phyloP scores from a whole-genome alignment of 805 yeast genomes.

The Kodamaea hsintzibuensis region DNA sequence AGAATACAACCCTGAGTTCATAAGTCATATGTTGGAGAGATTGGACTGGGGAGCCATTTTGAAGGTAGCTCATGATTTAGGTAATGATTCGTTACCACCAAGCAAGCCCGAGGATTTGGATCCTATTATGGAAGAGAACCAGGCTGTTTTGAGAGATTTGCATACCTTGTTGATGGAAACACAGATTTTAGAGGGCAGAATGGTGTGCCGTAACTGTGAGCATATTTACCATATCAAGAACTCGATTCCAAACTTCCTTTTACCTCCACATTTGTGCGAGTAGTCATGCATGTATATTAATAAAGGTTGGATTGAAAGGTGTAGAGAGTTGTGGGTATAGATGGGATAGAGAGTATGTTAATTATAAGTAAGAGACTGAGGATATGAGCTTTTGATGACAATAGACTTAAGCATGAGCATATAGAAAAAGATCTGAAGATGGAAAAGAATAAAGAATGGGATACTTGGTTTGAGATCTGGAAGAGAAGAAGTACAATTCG shows the following conservation, averaged over 20 bases:
- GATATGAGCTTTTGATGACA: too few species aligned
- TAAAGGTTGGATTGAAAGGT: neutral
- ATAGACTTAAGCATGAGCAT: too few species aligned
- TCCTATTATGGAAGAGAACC: conserved; percentile 52
- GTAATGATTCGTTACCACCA: conserved; percentile 31
- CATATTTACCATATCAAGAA: conserved; percentile 89
- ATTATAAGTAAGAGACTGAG: too few species aligned
- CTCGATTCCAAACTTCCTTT: conserved; percentile 87
- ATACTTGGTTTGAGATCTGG: too few species aligned
- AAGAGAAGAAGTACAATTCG: too few species aligned
- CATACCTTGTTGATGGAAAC: conserved; percentile 83
- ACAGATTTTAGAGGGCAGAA: conserved; percentile 81
- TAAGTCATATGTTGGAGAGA: conserved; percentile 72
- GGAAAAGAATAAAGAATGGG: too few species aligned
- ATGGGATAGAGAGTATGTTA: neutral
- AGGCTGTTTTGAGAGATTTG: conserved; percentile 65
- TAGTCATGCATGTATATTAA: neutral
- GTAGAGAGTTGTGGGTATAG: neutral
- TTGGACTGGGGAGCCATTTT: conserved; percentile 87
- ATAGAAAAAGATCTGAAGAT: too few species aligned
- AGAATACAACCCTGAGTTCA: conserved; percentile 81
- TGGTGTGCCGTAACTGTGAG: conserved; percentile 84
- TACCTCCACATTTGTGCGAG: conserved; percentile 79
- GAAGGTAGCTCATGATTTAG: conserved; percentile 70
- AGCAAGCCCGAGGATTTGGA: conserved; percentile 60